phyloP scores from a whole-genome alignment of 1,284 basidiomycete genomes.

The Stygiomarasmius scandens region DNA sequence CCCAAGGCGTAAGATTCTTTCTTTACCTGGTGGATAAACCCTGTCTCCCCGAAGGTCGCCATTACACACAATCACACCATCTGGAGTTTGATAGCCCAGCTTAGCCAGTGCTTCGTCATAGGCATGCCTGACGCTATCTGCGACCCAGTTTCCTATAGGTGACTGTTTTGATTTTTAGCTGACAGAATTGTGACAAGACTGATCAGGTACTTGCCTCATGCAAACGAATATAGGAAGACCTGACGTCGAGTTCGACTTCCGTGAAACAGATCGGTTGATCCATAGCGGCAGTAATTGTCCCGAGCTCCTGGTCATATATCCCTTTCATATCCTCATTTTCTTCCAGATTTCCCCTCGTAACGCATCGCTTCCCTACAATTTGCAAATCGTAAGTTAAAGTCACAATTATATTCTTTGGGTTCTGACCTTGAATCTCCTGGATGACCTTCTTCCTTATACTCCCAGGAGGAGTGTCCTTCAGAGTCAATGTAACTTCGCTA shows the following conservation, averaged over 20 bases:
- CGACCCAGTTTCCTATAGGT: constrained; percentile 15
- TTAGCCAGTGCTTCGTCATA: constrained; percentile 14
- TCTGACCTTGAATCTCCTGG: constrained; percentile 44
- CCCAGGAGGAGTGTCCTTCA: constrained; percentile 48
- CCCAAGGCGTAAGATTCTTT: too few relatives aligned
- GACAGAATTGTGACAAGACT: background rate
- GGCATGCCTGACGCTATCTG: constrained; percentile 14
- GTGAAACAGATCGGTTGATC: constrained; percentile 3
- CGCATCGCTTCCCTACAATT: constrained; percentile 18
- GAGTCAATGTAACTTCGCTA: constrained; percentile 53
- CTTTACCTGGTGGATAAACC: constrained; percentile 55
- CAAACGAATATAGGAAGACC: constrained; percentile 1
- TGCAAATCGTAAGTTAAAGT: background rate
- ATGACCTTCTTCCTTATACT: constrained; percentile 56
- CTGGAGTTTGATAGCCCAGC: constrained; percentile 10
- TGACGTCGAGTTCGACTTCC: constrained; percentile 12
- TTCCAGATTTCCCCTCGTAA: constrained; percentile 15
- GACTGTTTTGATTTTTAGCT: constrained; percentile 3
- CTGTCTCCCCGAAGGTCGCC: constrained; percentile 67
- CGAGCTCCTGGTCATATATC: constrained; percentile 5
- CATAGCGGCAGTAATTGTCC: constrained; percentile 10
- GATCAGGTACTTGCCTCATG: constrained; percentile 3
- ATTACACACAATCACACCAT: constrained; percentile 49
- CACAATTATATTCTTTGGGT: constrained; percentile 39
- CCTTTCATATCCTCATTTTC: constrained; percentile 15